Base-by-base conservation (phyloP, 129 eudicot genomes). In the Flaveria trinervia region DNA sequence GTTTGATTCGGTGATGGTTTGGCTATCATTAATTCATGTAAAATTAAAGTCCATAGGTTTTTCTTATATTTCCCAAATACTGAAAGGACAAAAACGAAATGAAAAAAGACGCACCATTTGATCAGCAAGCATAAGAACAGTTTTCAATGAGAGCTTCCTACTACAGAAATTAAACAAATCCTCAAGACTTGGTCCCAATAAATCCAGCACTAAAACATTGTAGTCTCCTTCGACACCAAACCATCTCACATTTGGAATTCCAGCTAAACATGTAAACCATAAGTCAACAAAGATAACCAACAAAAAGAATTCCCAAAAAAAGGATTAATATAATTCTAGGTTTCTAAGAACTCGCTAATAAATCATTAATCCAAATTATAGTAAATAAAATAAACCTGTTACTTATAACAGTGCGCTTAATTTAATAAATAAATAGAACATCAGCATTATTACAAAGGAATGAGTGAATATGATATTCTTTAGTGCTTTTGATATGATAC, bases 101-200 rank as follows among this genome's bases (percentile, higher is more conserved):
- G 61, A 36, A 36, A 11, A 75, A 82, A 26, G 54, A 16, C 74
- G 0, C 83, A 92, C 98, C 96, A 92, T 92, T 82, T 92, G 98
- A 86, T 92, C 98, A 7, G 98, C 98, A 57, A 92, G 98, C 98
- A 92, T 92, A 75, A 92, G 89, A 82, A 92, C 98, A 73, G 98
- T 85, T 82, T 92, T 92, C 77, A 90, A 79, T 13, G 98, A 92
- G 33, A 92, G 86, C 85, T 88, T 92, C 79, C 96, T 83, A 78
- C 89, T 90, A 52, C 98, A 92, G 85, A 92, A 92, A 83, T 86
- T 92, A 75, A 92, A 92, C 30, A 92, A 76, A 81, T 92, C 98
- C 81, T 92, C 98, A 48, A 92, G 90, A 82, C 98, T 92, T 25
- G 98, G 96, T 62, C 98, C 98, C 84, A 92, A 73, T 77, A 90